Evolutionary conservation across 768 basidiomycete genomes (phyloP).

Genomic region (Auriculariales sp.): DNA sequence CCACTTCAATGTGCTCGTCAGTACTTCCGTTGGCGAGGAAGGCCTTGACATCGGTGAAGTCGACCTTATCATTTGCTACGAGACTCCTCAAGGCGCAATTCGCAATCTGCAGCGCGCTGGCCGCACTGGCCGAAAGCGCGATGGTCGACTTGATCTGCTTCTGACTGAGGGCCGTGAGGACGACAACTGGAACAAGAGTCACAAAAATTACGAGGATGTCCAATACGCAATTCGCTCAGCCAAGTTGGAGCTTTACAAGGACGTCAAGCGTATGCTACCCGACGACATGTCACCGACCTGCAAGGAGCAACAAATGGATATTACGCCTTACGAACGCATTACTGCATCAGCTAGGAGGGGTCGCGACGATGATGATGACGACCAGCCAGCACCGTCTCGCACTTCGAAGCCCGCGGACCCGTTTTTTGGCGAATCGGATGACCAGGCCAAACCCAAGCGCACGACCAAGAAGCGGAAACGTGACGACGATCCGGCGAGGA

Average conservation of each 20-base stretch:
- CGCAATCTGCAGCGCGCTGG: constrained; percentile 97
- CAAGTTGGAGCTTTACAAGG: constrained; percentile 82
- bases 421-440: background rate
- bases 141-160: constrained; percentile 80
- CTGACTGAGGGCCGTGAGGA: constrained; percentile 88
- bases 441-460: constrained; percentile 16
- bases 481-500: constrained; percentile 48
- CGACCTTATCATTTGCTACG: constrained; percentile 91
- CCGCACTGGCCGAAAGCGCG: constrained; percentile 84
- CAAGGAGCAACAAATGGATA: constrained; percentile 71
- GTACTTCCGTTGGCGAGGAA: constrained; percentile 95
- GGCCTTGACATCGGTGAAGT: constrained; percentile 97
- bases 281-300: constrained; percentile 60
- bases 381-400: constrained; percentile 1
- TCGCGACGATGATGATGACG: constrained; percentile 5
- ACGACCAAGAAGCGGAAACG: constrained; percentile 48
- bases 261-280: constrained; percentile 78
- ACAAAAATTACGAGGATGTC: constrained; percentile 73
- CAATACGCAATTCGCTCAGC: constrained; percentile 73
- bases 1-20: constrained; percentile 82
- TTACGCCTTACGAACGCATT: constrained; percentile 49
- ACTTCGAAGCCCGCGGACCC: no score
- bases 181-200: constrained; percentile 75
- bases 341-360: constrained; percentile 14
- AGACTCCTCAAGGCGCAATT: constrained; percentile 89